phyloP scores from a whole-genome alignment of 2,329 filamentous ascomycete species.

The Xylaria sp. region DNA sequence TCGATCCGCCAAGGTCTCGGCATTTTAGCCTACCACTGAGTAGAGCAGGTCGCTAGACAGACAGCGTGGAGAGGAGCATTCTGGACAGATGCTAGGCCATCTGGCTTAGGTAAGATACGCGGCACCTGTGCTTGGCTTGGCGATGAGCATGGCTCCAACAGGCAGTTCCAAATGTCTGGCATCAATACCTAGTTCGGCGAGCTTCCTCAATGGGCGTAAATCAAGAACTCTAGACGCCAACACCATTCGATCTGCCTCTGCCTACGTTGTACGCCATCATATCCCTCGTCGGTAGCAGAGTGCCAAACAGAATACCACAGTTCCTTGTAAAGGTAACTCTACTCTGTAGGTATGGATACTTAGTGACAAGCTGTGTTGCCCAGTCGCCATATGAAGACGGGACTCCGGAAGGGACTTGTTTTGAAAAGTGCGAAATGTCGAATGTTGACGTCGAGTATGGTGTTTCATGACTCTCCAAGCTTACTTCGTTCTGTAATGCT shows the following conservation, averaged over 20 bases:
- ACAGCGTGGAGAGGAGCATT: conserved; percentile 7
- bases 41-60: not conserved
- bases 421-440: not conserved
- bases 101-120: conserved; percentile 8
- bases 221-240: not conserved
- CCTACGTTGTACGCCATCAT: conserved; percentile 1
- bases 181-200: conserved; percentile 12
- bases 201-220: conserved; percentile 31
- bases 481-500: not conserved
- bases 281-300: not conserved
- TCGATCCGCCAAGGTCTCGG: conserved; percentile 10
- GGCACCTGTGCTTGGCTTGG: conserved; percentile 26
- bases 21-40: conserved; percentile 30
- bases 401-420: not conserved
- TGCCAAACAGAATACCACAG: conserved; percentile 29
- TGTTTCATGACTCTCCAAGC: not conserved
- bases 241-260: conserved; percentile 6
- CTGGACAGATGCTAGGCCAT: conserved; percentile 12
- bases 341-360: not conserved
- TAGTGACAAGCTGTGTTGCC: not conserved
- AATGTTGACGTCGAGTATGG: not conserved
- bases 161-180: conserved; percentile 26
- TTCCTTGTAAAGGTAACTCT: conserved; percentile 35
- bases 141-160: conserved; percentile 31
- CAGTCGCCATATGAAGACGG: not conserved